phyloP scores from a whole-genome alignment of 495 filamentous ascomycete species.

The Trichoderma orchidacearum region DNA sequence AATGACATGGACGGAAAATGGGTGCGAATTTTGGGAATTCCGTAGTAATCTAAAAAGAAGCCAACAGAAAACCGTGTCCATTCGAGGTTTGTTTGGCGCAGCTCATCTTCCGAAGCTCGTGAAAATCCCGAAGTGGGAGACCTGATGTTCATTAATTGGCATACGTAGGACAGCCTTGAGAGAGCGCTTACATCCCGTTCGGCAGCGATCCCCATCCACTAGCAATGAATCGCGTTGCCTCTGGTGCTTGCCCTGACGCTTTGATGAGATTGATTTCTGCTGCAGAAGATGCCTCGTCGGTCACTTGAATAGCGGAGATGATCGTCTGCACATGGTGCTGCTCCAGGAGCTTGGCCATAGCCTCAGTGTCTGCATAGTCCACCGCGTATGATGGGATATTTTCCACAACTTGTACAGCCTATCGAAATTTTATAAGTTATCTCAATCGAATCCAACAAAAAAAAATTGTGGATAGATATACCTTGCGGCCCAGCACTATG shows the following conservation, averaged over 20 bases:
- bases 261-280: neutral
- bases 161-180: neutral
- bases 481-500: slow-evolving; percentile 24
- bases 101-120: slow-evolving; percentile 2
- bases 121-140: slow-evolving; percentile 4
- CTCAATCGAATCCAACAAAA: neutral
- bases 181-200: neutral
- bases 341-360: neutral
- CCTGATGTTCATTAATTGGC: neutral
- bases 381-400: neutral
- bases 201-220: neutral
- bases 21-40: slow-evolving; percentile 27
- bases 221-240: neutral
- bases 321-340: neutral
- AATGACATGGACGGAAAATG: slow-evolving; percentile 24
- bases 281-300: neutral
- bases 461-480: slow-evolving; percentile 6
- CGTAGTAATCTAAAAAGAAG: slow-evolving; percentile 41
- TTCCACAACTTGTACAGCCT: neutral
- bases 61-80: slow-evolving; percentile 35
- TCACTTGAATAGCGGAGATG: neutral
- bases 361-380: neutral
- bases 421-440: neutral
- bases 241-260: slow-evolving; percentile 2
- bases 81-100: slow-evolving; percentile 13